Percentiles rank a stretch among this genome's conserved stretches.
Evolutionary conservation across 306 rosid species (phyloP).

Genomic region (Myrica gale): DNA sequence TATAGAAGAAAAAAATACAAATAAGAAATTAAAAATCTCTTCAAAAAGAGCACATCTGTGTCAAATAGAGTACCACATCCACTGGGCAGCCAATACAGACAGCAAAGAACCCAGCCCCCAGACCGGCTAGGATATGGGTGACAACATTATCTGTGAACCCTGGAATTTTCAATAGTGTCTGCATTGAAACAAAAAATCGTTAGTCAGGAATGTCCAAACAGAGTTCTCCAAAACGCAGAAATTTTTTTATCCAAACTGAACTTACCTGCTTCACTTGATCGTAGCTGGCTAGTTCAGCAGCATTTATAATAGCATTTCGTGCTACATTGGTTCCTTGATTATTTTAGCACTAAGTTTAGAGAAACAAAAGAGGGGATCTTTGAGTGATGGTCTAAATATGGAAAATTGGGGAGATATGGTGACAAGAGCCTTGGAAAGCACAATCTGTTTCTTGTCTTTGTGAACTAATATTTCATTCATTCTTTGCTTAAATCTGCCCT

Average conservation of each 20-base stretch:
- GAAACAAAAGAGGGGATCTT: too few species aligned
- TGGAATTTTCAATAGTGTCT: constrained; percentile 93
- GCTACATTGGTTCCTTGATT: too few species aligned
- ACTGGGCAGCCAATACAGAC: constrained; percentile 98
- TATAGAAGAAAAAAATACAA: not conserved
- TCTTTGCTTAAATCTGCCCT: too few species aligned
- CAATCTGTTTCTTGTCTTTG: too few species aligned
- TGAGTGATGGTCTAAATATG: too few species aligned
- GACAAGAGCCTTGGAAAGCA: accelerated
- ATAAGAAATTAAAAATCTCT: not conserved
- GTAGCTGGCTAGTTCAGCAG: constrained; percentile 96
- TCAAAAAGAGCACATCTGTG: not conserved
- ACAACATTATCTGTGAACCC: constrained; percentile 84
- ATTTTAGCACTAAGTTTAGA: too few species aligned
- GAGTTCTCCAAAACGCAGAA: constrained; percentile 13
- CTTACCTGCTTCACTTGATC: constrained; percentile 93
- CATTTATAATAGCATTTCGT: constrained; percentile 91
- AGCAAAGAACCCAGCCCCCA: constrained; percentile 95
- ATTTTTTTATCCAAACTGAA: not conserved
- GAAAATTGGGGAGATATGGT: too few species aligned
- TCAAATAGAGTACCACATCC: constrained; percentile 75
- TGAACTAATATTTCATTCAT: too few species aligned
- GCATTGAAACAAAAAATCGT: constrained; percentile 29
- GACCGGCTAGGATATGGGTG: constrained; percentile 89
- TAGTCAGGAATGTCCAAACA: constrained; percentile 1